Evolutionary conservation across 768 basidiomycete species (phyloP).

Genomic region (Pleurotus giganteus): DNA sequence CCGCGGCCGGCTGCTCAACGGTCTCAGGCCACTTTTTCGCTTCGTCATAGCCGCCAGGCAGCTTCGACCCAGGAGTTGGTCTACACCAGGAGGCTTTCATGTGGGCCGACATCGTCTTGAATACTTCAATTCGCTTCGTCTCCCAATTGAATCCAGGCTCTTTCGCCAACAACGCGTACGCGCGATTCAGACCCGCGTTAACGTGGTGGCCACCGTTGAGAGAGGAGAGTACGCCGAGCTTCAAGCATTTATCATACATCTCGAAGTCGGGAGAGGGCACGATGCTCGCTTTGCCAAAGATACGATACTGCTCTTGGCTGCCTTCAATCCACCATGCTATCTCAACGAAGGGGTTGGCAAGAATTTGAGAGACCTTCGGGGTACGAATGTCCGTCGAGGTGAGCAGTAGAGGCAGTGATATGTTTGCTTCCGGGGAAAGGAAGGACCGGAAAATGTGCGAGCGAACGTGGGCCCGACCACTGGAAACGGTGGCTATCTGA

Average conservation of each 20-base stretch:
- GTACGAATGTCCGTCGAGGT: slow-evolving; percentile 72
- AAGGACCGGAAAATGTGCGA: slow-evolving; percentile 62
- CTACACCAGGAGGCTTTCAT: slow-evolving; percentile 76
- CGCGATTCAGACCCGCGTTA: slow-evolving; percentile 14
- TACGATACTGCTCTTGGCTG: slow-evolving; percentile 70
- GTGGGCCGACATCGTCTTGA: slow-evolving; percentile 52
- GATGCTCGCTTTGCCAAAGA: slow-evolving; percentile 55
- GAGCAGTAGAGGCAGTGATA: slow-evolving; percentile 58
- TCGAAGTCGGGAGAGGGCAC: slow-evolving; percentile 47
- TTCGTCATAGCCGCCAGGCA: slow-evolving; percentile 53
- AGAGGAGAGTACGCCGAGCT: slow-evolving; percentile 18
- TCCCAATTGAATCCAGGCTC: slow-evolving; percentile 62
- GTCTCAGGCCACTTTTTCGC: slow-evolving; percentile 59
- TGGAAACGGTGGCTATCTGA: slow-evolving; percentile 32
- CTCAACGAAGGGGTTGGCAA: slow-evolving; percentile 49
- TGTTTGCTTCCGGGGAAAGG: slow-evolving; percentile 38
- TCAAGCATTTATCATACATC: slow-evolving; percentile 31
- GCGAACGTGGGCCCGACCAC: slow-evolving; percentile 63
- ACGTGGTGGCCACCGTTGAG: slow-evolving; percentile 16
- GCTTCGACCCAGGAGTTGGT: slow-evolving; percentile 58
- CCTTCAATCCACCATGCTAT: slow-evolving; percentile 73
- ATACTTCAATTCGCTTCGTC: slow-evolving; percentile 54
- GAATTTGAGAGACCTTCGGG: slow-evolving; percentile 63
- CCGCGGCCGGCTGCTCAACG: slow-evolving; percentile 44
- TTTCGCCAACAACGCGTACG: slow-evolving; percentile 30